These are phyloP conservation scores for Pichia kluyveri DNA, from an alignment of 805 yeast genomes.

Conservation along the genomic window DNA sequence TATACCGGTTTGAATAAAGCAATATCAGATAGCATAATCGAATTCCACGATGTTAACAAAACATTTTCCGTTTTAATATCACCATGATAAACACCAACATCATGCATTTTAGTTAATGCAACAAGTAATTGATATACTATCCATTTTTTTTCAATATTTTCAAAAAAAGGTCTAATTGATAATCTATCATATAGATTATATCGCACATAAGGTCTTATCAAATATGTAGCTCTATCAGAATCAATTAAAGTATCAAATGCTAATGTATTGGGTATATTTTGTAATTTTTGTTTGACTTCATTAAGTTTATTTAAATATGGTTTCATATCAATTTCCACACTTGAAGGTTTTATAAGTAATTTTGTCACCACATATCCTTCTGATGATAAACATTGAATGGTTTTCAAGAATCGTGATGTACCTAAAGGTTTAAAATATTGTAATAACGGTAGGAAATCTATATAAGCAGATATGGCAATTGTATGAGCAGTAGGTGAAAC, in stretches of 20 bases:
- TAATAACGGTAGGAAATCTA: constrained; percentile 66
- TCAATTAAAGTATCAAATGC: constrained; percentile 71
- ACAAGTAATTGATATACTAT: constrained; percentile 68
- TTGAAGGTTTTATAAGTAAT: constrained; percentile 65
- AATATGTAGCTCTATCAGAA: constrained; percentile 86
- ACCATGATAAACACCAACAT: constrained; percentile 62
- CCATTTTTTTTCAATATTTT: constrained; percentile 74
- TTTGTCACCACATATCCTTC: constrained; percentile 72
- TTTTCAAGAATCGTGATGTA: constrained; percentile 76
- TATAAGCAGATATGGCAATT: constrained; percentile 82
- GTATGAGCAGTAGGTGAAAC: constrained; percentile 89
- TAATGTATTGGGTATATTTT: constrained; percentile 50
- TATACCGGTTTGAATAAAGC: constrained; percentile 76
- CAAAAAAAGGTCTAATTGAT: constrained; percentile 80
- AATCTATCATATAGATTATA: constrained; percentile 83
- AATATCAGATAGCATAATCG: constrained; percentile 78
- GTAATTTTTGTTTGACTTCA: constrained; percentile 30
- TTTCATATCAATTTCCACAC: constrained; percentile 28
- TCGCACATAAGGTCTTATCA: constrained; percentile 72
- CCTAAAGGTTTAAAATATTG: constrained; percentile 72
- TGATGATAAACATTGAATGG: constrained; percentile 69
- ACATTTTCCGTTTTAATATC: constrained; percentile 89
- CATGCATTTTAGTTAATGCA: constrained; percentile 59
- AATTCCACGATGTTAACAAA: constrained; percentile 79
- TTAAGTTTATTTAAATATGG: constrained; percentile 23